These are phyloP conservation scores for Coniochaeta sp. DNA, from an alignment of 2,329 filamentous ascomycete species.

Conservation along the genomic window DNA sequence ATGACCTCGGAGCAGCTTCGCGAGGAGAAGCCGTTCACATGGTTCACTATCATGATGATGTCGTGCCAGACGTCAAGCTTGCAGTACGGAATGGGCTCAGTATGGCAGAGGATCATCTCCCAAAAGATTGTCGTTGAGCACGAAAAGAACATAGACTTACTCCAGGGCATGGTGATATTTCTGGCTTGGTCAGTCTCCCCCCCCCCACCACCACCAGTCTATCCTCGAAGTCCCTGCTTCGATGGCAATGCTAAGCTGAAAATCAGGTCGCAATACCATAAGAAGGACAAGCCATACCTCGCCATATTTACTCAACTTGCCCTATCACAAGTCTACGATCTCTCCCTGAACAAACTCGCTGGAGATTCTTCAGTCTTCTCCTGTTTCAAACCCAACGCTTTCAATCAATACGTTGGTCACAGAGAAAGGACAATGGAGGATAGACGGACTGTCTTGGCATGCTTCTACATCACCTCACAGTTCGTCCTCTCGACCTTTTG, in stretches of 20 bases:
- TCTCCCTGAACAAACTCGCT: slow-evolving; percentile 32
- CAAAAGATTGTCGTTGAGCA: slow-evolving; percentile 37
- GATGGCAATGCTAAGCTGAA: neutral
- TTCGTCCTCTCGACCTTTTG: slow-evolving; percentile 18
- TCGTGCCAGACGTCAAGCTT: slow-evolving; percentile 32
- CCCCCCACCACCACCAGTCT: neutral
- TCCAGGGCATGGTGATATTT: slow-evolving; percentile 40
- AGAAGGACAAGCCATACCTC: slow-evolving; percentile 34
- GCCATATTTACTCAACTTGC: slow-evolving; percentile 34
- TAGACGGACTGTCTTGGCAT: slow-evolving; percentile 37
- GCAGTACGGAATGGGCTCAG: slow-evolving; percentile 30
- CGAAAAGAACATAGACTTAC: slow-evolving; percentile 43
- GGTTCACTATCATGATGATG: slow-evolving; percentile 40
- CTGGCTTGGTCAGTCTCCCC: slow-evolving; percentile 31
- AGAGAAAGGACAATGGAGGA: slow-evolving; percentile 39
- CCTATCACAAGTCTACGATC: slow-evolving; percentile 34
- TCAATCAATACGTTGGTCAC: slow-evolving; percentile 7
- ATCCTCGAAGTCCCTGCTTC: neutral
- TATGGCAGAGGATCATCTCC: slow-evolving; percentile 34
- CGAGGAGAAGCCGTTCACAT: slow-evolving; percentile 37
- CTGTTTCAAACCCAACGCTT: slow-evolving; percentile 21
- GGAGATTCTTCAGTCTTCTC: slow-evolving; percentile 22
- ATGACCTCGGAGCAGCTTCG: slow-evolving; percentile 30
- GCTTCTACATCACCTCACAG: slow-evolving; percentile 34
- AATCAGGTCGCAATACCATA: slow-evolving; percentile 28